These are phyloP conservation scores for Ceratocystis ficicola DNA, from an alignment of 2,329 filamentous ascomycete genomes.

Conservation along the genomic window DNA sequence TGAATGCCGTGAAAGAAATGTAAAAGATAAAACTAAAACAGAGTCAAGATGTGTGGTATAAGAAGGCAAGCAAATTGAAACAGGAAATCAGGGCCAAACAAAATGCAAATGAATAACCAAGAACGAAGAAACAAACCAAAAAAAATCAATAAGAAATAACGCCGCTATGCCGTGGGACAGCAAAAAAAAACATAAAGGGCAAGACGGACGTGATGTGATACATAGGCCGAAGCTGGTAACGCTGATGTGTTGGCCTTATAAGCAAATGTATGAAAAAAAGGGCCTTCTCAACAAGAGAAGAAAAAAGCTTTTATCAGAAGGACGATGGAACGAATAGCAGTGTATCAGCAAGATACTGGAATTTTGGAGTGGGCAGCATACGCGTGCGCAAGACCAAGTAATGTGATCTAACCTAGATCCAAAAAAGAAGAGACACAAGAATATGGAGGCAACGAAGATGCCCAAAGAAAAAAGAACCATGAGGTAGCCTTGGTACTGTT, in stretches of 20 bases:
- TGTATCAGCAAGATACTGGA: too few species aligned
- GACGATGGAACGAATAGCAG: too few species aligned
- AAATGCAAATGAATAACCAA: not conserved
- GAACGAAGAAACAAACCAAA: not conserved
- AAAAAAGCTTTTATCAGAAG: too few species aligned
- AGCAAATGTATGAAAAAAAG: slow-evolving; percentile 7
- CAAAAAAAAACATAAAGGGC: not conserved
- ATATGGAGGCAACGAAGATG: not conserved
- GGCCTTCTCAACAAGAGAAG: not conserved
- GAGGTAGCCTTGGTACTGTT: not conserved
- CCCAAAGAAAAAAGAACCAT: not conserved
- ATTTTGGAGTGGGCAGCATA: too few species aligned
- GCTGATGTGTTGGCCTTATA: too few species aligned
- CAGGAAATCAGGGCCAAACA: not conserved
- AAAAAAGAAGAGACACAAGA: not conserved
- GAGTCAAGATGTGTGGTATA: not conserved
- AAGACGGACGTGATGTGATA: not conserved
- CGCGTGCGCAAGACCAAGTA: not conserved
- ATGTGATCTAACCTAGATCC: not conserved
- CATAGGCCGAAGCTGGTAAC: not conserved
- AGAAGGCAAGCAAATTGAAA: not conserved
- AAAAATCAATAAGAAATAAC: not conserved
- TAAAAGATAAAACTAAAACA: not conserved
- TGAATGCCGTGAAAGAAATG: slow-evolving; percentile 4
- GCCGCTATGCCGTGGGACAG: not conserved